Percentiles rank a stretch among this genome's conserved stretches.
Evolutionary conservation across 371 early-diverging fungal genomes (phyloP).

Genomic region (Furculomyces boomerangus): DNA sequence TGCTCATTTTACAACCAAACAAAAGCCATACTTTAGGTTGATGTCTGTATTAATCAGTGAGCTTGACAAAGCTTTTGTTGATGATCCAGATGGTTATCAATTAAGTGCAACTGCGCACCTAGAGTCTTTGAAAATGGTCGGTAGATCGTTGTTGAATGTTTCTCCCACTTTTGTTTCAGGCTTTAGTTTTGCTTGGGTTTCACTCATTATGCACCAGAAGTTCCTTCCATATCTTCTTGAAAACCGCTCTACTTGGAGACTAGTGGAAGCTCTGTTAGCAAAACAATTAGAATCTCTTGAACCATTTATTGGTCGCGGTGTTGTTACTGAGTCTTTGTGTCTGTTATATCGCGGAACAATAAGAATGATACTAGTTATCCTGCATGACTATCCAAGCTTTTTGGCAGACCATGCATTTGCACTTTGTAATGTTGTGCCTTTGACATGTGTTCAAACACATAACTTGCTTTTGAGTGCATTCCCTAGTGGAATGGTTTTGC

Average conservation of each 20-base stretch:
- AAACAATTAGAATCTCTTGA: conserved; percentile 66
- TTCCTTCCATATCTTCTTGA: conserved; percentile 78
- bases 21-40: conserved; percentile 80
- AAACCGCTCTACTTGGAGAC: conserved; percentile 69
- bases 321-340: conserved; percentile 54
- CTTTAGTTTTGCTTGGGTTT: conserved; percentile 93
- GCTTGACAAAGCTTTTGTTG: conserved; percentile 33
- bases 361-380: conserved; percentile 74
- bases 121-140: conserved; percentile 9
- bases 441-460: conserved; percentile 83
- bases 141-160: conserved; percentile 66
- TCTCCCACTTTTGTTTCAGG: conserved; percentile 83
- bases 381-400: conserved; percentile 97
- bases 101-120: background rate
- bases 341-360: conserved; percentile 77
- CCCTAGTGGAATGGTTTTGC: conserved; percentile 84
- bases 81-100: background rate
- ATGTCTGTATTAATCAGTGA: conserved; percentile 71
- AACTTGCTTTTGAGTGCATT: conserved; percentile 90
- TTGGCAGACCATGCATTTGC: conserved; percentile 81
- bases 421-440: conserved; percentile 83
- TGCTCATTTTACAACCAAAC: conserved; percentile 47
- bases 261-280: conserved; percentile 62
- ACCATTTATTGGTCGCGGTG: conserved; percentile 57
- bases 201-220: conserved; percentile 74